These are phyloP conservation scores for Beta corolliflora DNA, from an alignment of 179 eudicot genomes.

Conservation along the genomic window DNA sequence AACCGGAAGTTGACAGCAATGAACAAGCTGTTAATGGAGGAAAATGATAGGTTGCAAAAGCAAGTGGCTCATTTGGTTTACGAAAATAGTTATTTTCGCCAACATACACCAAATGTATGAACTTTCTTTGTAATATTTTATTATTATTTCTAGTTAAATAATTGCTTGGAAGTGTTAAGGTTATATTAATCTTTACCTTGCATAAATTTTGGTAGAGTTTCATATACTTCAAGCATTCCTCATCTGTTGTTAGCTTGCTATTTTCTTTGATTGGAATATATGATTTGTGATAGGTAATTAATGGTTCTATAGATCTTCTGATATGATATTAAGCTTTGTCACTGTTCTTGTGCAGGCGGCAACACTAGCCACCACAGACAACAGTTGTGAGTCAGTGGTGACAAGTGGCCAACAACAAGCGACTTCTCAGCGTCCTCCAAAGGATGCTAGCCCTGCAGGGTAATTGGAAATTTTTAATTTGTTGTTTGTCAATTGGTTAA, in stretches of 20 bases:
- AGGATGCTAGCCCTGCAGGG: slow-evolving; percentile 63
- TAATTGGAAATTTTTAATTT: slow-evolving; percentile 13
- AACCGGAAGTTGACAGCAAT: slow-evolving; percentile 54
- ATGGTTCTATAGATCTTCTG: not conserved
- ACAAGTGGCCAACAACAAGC: slow-evolving; percentile 51
- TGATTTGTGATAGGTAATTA: not conserved
- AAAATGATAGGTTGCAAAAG: slow-evolving; percentile 58
- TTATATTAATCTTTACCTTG: not conserved
- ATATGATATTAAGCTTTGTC: slow-evolving; percentile 10
- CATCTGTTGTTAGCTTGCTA: not conserved
- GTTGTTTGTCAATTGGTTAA: not conserved
- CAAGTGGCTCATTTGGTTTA: slow-evolving; percentile 57
- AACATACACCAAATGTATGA: slow-evolving; percentile 49
- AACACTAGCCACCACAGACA: slow-evolving; percentile 49
- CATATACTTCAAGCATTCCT: not conserved
- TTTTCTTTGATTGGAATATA: not conserved
- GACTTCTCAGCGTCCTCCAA: slow-evolving; percentile 51
- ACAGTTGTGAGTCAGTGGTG: slow-evolving; percentile 55
- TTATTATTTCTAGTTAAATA: not conserved
- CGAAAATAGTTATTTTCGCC: slow-evolving; percentile 52
- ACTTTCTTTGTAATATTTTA: not conserved
- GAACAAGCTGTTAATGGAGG: slow-evolving; percentile 65
- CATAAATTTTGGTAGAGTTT: not conserved
- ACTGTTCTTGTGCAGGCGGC: slow-evolving; percentile 27
- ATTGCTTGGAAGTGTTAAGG: not conserved